Evolutionary conservation across 2,329 filamentous ascomycete species (phyloP).

Genomic region (Lanzia echinophila): DNA sequence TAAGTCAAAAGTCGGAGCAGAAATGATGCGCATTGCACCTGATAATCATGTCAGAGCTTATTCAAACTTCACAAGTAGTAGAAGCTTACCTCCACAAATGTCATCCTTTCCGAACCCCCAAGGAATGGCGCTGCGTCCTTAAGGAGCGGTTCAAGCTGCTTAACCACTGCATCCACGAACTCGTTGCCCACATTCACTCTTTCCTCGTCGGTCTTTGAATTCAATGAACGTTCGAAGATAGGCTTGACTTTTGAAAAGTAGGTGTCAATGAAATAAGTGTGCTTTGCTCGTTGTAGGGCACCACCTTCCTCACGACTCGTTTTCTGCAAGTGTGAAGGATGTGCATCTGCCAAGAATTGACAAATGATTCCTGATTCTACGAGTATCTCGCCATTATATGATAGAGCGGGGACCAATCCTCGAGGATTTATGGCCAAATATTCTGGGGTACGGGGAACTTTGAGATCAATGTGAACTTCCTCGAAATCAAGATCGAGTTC

Average conservation of each 20-base stretch:
- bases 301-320: constrained; percentile 43
- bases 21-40: constrained; percentile 62
- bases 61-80: neutral
- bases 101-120: constrained; percentile 56
- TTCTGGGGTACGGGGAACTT: constrained; percentile 60
- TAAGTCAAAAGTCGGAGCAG: constrained; percentile 52
- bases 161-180: constrained; percentile 50
- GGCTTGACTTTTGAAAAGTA: constrained; percentile 56
- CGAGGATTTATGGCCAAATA: constrained; percentile 75
- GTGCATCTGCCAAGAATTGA: constrained; percentile 62
- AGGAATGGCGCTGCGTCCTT: constrained; percentile 52
- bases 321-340: constrained; percentile 62
- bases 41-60: neutral
- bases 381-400: constrained; percentile 60
- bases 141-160: constrained; percentile 69
- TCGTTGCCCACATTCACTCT: constrained; percentile 46
- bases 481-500: constrained; percentile 62
- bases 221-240: constrained; percentile 40
- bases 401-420: constrained; percentile 67
- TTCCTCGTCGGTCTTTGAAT: constrained; percentile 36
- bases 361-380: constrained; percentile 68
- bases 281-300: constrained; percentile 57
- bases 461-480: constrained; percentile 67
- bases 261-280: constrained; percentile 67
- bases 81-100: constrained; percentile 61